Evolutionary conservation across 805 yeast genomes (phyloP), one percentile per base, ranked within the genome.

Genomic region (Candida suzukii): DNA sequence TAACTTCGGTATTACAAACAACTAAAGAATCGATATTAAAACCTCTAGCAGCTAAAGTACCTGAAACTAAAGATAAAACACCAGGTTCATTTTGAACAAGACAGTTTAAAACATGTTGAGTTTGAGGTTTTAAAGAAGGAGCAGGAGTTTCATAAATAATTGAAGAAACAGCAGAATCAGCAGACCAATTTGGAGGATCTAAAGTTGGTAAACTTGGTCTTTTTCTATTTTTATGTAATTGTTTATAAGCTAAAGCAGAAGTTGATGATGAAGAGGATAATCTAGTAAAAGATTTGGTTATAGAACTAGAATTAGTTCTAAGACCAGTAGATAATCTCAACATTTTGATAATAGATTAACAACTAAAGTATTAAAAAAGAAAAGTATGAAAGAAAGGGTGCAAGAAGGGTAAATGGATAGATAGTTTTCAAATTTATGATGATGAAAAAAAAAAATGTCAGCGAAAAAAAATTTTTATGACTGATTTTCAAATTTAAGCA

Each of bases 1-100:
- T 80, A 45, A 93, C 97, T 63, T 91, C 98, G 31, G 99, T 93
- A 69, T 82, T 86, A 62, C 96, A 91, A 37, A 93, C 99, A 44
- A 93, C 96, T 49, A 93, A 74, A 11, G 98, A 91, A 64, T 93
- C 99, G 57, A 93, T 93, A 70, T 93, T 93, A 78, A 93, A 93
- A 16, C 99, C 99, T 63, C 99, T 77, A 31, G 97, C 98, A 30
- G 99, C 99, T 51, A 93, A 74, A 41, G 95, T 88, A 41, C 97
- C 96, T 7, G 97, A 84, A 34, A 93, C 86, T 41, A 91, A 78
- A 28, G 95, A 83, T 54, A 93, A 71, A 36, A 93, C 99, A 73
- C 99, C 99, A 8, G 99, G 98, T 67, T 93, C 99, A 64, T 93
- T 91, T 67, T 93, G 98, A 16, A 93, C 99, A 59, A 93, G 74